These are phyloP conservation scores for Coprinellus aureogranulatus DNA, from an alignment of 768 basidiomycete species.

Conservation along the genomic window DNA sequence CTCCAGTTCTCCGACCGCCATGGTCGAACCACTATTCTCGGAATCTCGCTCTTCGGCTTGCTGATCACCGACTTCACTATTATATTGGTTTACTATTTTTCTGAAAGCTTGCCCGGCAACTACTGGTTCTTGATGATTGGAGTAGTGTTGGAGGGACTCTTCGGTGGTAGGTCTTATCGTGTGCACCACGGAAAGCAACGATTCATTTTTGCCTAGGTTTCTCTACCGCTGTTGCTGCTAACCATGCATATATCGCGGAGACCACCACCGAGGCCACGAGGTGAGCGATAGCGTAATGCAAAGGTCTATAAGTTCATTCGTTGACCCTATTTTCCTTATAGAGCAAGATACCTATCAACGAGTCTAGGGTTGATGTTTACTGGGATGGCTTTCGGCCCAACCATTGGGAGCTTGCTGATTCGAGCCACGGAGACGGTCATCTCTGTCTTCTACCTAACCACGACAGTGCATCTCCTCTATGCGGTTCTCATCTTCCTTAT, in stretches of 20 bases:
- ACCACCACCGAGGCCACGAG: constrained; percentile 53
- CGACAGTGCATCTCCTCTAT: constrained; percentile 48
- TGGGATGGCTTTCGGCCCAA: constrained; percentile 79
- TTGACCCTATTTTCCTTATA: constrained; percentile 21
- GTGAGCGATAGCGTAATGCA: constrained; percentile 28
- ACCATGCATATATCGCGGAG: constrained; percentile 71
- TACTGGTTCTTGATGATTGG: constrained; percentile 77
- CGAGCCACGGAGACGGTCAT: constrained; percentile 50
- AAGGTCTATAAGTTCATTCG: not conserved
- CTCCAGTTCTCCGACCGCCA: constrained; percentile 70
- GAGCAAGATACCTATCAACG: constrained; percentile 65
- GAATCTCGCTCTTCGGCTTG: constrained; percentile 58
- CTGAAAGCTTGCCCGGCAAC: constrained; percentile 66
- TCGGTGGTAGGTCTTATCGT: constrained; percentile 57
- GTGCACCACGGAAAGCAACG: not conserved
- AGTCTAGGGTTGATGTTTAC: constrained; percentile 63
- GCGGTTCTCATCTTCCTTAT: constrained; percentile 51
- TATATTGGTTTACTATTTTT: constrained; percentile 60
- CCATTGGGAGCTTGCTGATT: constrained; percentile 66
- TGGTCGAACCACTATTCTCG: constrained; percentile 67
- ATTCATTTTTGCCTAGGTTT: constrained; percentile 40
- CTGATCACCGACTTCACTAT: constrained; percentile 64
- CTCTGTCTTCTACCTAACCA: constrained; percentile 71
- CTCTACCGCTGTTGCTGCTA: constrained; percentile 46
- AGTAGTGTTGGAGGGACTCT: constrained; percentile 61